Evolutionary conservation across 257 asterid species (phyloP).

Genomic region (Solanum dulcamara): DNA sequence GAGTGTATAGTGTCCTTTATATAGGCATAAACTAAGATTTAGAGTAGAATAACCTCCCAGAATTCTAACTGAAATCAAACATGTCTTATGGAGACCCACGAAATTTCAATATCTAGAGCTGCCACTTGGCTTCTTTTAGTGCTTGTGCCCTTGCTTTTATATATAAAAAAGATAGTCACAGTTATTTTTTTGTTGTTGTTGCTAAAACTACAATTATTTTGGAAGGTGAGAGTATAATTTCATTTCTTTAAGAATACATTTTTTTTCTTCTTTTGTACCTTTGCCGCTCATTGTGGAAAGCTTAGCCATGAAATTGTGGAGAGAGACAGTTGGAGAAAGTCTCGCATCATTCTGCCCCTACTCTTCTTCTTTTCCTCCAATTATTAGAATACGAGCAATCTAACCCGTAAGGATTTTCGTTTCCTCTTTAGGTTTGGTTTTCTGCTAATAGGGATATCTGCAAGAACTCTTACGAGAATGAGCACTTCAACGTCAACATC

Average conservation of each 20-base stretch:
- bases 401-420: not conserved
- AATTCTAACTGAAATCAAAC: too few species aligned
- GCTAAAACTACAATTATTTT: not conserved
- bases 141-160: too few species aligned
- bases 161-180: too few species aligned
- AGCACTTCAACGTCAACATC: constrained; percentile 4
- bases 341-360: not conserved
- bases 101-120: too few species aligned
- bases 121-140: too few species aligned
- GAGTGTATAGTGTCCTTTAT: too few species aligned
- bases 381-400: not conserved
- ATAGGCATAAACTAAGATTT: too few species aligned
- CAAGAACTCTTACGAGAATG: constrained; percentile 9
- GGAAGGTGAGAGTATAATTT: not conserved
- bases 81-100: too few species aligned
- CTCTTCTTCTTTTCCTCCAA: not conserved
- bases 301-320: not conserved
- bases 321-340: too few species aligned
- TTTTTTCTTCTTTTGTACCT: not conserved
- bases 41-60: too few species aligned
- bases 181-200: not conserved
- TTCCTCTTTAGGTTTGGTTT: not conserved
- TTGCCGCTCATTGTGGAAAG: not conserved
- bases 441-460: not conserved
- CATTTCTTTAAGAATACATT: too few species aligned